Conservation (phyloP, 768 basidiomycete genomes). For the Pleurotus giganteus region DNA sequence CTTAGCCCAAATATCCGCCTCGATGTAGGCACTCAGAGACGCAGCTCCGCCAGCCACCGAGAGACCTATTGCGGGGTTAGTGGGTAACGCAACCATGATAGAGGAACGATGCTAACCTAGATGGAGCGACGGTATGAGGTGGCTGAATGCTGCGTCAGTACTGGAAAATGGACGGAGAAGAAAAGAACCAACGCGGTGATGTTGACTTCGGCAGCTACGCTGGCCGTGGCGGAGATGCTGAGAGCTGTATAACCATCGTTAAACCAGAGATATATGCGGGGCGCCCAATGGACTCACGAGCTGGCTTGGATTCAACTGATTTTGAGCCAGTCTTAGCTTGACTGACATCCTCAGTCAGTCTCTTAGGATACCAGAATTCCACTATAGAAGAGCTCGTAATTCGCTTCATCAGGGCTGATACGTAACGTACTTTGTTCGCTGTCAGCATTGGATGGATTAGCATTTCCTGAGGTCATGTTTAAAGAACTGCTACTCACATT, state of each 20-base stretch:
- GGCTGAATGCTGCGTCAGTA: background rate
- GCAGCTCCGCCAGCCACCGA: background rate
- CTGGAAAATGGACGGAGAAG: background rate
- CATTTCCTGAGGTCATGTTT: too few species aligned
- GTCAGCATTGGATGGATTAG: background rate
- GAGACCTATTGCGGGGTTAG: background rate
- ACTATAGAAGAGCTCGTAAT: background rate
- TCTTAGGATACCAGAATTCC: background rate
- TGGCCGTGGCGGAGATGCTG: conserved; percentile 1
- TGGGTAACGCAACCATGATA: too few species aligned
- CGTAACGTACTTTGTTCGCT: background rate
- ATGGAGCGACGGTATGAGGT: background rate
- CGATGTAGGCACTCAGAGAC: background rate
- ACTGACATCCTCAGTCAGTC: background rate
- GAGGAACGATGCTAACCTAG: background rate
- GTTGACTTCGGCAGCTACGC: background rate
- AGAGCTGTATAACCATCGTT: background rate
- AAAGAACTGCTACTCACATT: background rate
- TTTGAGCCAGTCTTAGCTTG: background rate
- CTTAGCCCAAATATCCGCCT: background rate
- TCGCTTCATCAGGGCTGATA: background rate
- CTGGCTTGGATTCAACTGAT: background rate
- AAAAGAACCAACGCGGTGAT: background rate
- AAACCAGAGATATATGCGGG: too few species aligned
- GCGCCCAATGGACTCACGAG: background rate